Evolutionary conservation across 2,329 filamentous ascomycete genomes (phyloP).

Genomic region (Penicillium paneum): DNA sequence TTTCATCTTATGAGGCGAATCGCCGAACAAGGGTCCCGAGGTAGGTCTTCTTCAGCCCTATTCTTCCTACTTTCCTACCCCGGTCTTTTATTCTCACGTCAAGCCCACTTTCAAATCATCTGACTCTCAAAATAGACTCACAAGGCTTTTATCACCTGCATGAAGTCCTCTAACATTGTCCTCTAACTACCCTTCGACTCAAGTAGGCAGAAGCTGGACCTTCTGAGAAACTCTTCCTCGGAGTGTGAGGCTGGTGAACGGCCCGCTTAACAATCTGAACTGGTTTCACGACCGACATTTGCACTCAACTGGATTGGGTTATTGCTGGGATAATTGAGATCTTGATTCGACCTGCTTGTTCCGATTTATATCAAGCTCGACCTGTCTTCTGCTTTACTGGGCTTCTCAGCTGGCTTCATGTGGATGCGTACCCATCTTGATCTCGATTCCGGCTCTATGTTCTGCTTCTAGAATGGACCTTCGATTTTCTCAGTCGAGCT

Average conservation of each 20-base stretch:
- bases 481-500: constrained; percentile 41
- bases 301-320: constrained; percentile 26
- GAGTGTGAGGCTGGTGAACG: constrained; percentile 12
- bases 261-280: constrained; percentile 18
- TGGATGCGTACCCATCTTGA: constrained; percentile 8
- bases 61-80: background rate
- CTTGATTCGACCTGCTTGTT: constrained; percentile 18
- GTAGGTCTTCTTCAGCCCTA: constrained; percentile 22
- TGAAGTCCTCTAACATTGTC: constrained; percentile 6
- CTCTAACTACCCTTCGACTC: constrained; percentile 8
- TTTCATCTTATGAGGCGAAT: constrained; percentile 29
- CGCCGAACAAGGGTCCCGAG: constrained; percentile 20
- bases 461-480: constrained; percentile 44
- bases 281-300: constrained; percentile 24
- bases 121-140: constrained; percentile 18
- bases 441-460: constrained; percentile 11
- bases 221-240: constrained; percentile 16
- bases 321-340: constrained; percentile 17
- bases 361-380: constrained; percentile 8
- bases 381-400: constrained; percentile 9
- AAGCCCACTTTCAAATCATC: constrained; percentile 11
- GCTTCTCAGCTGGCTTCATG: constrained; percentile 13
- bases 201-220: constrained; percentile 20
- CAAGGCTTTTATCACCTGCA: constrained; percentile 8
- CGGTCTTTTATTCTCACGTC: background rate